A percentile compares a stretch with the other conserved stretches of the same genome.
phyloP scores from a whole-genome alignment of 1,139 yeast genomes.

The Candida sanyaensis region DNA sequence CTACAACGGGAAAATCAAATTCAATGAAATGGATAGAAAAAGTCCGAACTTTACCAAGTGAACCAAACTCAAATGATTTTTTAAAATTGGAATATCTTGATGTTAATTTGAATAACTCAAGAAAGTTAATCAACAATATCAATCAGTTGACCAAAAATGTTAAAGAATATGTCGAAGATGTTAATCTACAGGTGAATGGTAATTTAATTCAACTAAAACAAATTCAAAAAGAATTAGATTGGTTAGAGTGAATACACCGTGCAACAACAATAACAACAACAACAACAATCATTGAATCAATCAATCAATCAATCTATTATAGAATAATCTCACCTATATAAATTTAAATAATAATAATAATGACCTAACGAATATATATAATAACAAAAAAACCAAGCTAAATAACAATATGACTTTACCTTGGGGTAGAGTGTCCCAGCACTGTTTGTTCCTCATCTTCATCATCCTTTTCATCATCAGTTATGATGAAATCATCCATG shows the following conservation, averaged over 20 bases:
- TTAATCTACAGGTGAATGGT: conserved; percentile 28
- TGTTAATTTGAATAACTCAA: conserved; percentile 44
- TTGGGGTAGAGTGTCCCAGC: not conserved
- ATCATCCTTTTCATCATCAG: conserved; percentile 24
- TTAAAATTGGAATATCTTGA: conserved; percentile 47
- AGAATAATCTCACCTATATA: not conserved
- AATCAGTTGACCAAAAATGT: conserved; percentile 25
- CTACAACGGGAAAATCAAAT: not conserved
- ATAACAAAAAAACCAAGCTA: not conserved
- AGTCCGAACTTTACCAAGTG: conserved; percentile 42
- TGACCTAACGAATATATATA: not conserved
- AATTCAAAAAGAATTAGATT: conserved; percentile 28
- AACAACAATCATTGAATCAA: no score
- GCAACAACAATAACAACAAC: not conserved
- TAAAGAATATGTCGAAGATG: conserved; percentile 18
- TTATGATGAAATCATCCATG: conserved; percentile 27
- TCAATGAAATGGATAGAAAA: conserved; percentile 31
- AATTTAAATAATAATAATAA: conserved; percentile 1
- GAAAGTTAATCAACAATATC: conserved; percentile 38
- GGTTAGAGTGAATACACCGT: conserved; percentile 22
- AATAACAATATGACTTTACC: not conserved
- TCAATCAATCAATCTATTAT: no score
- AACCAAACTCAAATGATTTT: conserved; percentile 38
- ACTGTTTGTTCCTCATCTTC: conserved; percentile 4
- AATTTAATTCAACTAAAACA: conserved; percentile 27